These are phyloP conservation scores for Aspergillus sp. DNA, from an alignment of 2,329 filamentous ascomycete genomes.

Conservation along the genomic window DNA sequence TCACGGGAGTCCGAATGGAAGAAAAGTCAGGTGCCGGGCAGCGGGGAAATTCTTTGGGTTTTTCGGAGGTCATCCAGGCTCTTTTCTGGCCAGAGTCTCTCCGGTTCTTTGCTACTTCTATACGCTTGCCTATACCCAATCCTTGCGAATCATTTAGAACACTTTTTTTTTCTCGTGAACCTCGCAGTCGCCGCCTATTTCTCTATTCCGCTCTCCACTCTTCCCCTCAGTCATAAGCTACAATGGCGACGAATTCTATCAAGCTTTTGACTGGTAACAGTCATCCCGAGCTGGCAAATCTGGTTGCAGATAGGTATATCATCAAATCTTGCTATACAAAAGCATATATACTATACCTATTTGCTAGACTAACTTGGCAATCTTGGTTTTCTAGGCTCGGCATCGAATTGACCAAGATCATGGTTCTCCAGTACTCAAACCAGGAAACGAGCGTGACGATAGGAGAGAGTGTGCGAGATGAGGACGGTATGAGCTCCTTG, in stretches of 20 bases:
- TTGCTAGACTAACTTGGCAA: conserved; percentile 9
- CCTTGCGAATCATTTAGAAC: not conserved
- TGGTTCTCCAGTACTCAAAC: conserved; percentile 70
- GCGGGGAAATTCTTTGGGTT: conserved; percentile 18
- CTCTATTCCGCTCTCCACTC: not conserved
- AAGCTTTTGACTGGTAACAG: conserved; percentile 77
- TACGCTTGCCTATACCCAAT: not conserved
- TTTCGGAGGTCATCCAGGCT: conserved; percentile 14
- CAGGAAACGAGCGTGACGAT: conserved; percentile 75
- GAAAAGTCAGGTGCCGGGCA: conserved; percentile 17
- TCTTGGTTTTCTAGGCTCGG: conserved; percentile 55
- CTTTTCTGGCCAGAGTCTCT: conserved; percentile 3
- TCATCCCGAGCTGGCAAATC: conserved; percentile 71
- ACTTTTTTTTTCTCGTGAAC: not conserved
- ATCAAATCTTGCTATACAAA: not conserved
- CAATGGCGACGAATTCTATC: conserved; percentile 74
- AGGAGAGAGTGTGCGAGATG: conserved; percentile 92
- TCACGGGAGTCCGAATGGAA: conserved; percentile 12
- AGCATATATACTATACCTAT: not conserved
- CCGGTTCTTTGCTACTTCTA: conserved; percentile 1
- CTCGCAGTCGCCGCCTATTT: not conserved
- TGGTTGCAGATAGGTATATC: conserved; percentile 68
- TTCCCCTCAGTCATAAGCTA: conserved; percentile 4
- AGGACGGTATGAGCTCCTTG: conserved; percentile 70
- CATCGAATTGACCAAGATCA: conserved; percentile 70